Conservation (phyloP, 176 grass and related monocot species). For the Eragrostis curvula region DNA sequence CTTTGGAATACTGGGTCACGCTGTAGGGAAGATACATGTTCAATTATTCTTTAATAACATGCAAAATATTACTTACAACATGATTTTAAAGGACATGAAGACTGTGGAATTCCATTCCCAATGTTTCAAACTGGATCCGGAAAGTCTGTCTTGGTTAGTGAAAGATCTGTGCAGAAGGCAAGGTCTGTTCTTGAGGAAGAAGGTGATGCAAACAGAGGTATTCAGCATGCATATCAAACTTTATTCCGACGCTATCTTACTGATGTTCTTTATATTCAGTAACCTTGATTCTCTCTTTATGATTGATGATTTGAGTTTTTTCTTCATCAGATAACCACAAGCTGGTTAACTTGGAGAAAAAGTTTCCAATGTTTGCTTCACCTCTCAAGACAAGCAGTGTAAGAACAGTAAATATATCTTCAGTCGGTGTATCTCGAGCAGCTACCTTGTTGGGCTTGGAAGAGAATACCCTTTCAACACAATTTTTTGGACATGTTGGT, state of each 20-base stretch:
- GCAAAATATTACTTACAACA: neutral
- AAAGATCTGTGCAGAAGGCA: constrained; percentile 65
- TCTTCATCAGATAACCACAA: constrained; percentile 46
- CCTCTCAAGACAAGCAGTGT: constrained; percentile 62
- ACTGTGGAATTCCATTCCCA: constrained; percentile 39
- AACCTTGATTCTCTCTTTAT: neutral
- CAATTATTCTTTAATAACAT: constrained; percentile 3
- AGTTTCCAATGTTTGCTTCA: constrained; percentile 45
- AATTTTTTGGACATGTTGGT: constrained; percentile 59
- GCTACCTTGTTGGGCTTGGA: constrained; percentile 83
- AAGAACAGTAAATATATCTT: constrained; percentile 76
- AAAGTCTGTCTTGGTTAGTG: constrained; percentile 57
- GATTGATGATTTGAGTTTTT: constrained; percentile 33
- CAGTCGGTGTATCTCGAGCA: constrained; percentile 68
- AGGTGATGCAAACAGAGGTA: constrained; percentile 37
- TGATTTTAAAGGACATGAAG: constrained; percentile 44
- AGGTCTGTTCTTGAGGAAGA: constrained; percentile 60
- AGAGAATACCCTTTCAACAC: constrained; percentile 58
- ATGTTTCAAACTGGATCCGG: constrained; percentile 76
- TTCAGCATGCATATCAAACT: neutral
- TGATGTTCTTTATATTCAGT: constrained; percentile 20
- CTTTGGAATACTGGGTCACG: constrained; percentile 19
- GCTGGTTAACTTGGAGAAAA: constrained; percentile 35
- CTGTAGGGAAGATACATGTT: neutral
- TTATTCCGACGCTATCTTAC: constrained; percentile 14